Base-by-base conservation (phyloP, 2,329 filamentous ascomycete genomes). In the Pseudogymnoascus sp. region DNA sequence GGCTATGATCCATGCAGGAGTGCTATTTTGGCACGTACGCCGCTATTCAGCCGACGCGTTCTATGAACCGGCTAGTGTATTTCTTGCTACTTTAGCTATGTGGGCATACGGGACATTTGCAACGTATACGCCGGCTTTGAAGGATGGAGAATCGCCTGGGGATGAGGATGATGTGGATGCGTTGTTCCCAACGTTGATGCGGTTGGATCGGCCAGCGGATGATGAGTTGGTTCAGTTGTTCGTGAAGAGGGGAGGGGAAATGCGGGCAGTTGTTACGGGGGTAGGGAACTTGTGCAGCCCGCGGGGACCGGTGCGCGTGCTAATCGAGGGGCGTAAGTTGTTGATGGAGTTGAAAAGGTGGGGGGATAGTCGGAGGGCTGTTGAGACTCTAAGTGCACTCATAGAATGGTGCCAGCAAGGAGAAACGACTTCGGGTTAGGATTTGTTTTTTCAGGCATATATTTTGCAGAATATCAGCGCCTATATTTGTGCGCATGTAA, bases 181-280 rank as follows among this genome's bases (percentile, higher is more conserved):
- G 2, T 67, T 68, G 1, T 72, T 74, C 15, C 74, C 77, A 0
- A 74, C 70, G 0, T 78, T 79, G 7, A 80, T 84, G 37, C 76
- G 79, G 15, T 71, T 85, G 0, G 82, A 85, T 61, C 74, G 81
- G 8, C 82, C 82, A 0, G 77, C 77, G 2, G 81, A 84, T 64
- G 82, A 84, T 67, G 81, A 84, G 65, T 74, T 84, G 58, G 81
- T 83, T 1, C 82, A 84, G 65, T 70, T 78, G 1, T 84, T 81
- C 67, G 80, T 84, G 0, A 73, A 77, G 9, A 72, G 76, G 13
- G 82, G 81, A 0, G 71, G 76, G 31, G 71, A 66, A 2, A 82
- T 84, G 77, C 74, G 72, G 15, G 80, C 77, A 0, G 76, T 79
- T 63, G 74, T 84, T 7, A 78, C 75, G 7, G 80, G 79, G 2